Evolutionary conservation across 2,329 filamentous ascomycete species (phyloP).

Genomic region (Calonectria henricotiae): DNA sequence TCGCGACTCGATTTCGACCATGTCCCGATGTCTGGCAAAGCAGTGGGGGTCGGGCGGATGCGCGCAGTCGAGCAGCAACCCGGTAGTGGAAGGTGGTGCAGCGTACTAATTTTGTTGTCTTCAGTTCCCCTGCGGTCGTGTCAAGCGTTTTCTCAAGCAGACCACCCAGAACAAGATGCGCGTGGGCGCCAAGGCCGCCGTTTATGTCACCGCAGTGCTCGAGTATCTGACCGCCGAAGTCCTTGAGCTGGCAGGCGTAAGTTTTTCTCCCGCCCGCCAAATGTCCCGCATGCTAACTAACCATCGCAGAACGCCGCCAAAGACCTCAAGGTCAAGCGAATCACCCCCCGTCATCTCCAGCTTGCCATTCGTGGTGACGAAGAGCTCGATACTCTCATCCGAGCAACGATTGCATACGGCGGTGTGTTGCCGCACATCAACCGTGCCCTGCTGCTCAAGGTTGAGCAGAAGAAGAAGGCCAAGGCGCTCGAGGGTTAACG

Average conservation of each 20-base stretch:
- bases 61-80: slow-evolving; percentile 18
- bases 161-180: slow-evolving; percentile 99
- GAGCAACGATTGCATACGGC: slow-evolving; percentile 97
- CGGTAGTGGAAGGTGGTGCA: neutral
- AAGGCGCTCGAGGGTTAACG: slow-evolving; percentile 66
- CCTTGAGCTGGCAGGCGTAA: slow-evolving; percentile 92
- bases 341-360: slow-evolving; percentile 97
- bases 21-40: slow-evolving; percentile 33
- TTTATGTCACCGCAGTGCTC: slow-evolving; percentile 97
- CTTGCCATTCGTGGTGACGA: slow-evolving; percentile 98
- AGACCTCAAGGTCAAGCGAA: slow-evolving; percentile 99
- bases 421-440: slow-evolving; percentile 99
- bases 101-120: slow-evolving; percentile 48
- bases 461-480: slow-evolving; percentile 96
- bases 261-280: slow-evolving; percentile 56
- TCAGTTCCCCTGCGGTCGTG: slow-evolving; percentile 98
- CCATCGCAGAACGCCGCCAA: slow-evolving; percentile 89
- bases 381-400: slow-evolving; percentile 97
- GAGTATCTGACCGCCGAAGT: slow-evolving; percentile 99
- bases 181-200: slow-evolving; percentile 97
- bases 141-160: slow-evolving; percentile 99
- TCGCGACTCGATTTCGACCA: slow-evolving; percentile 36
- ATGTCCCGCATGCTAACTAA: slow-evolving; percentile 49
- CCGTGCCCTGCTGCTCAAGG: slow-evolving; percentile 94
- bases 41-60: slow-evolving; percentile 25